These are phyloP conservation scores for Daldinia caldariorum DNA, from an alignment of 495 filamentous ascomycete genomes.

Conservation along the genomic window DNA sequence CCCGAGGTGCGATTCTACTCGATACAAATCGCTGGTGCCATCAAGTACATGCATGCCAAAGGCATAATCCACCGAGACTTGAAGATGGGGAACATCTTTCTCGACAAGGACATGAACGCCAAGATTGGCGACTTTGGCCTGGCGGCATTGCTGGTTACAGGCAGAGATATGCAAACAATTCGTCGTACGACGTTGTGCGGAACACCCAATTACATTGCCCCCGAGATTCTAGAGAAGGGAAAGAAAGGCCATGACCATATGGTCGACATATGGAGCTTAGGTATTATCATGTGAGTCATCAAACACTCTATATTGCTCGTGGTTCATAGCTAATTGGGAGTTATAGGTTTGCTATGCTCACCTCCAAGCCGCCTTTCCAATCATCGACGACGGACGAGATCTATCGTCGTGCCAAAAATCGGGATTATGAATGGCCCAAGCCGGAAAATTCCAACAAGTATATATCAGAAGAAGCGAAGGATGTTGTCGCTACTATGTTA, in stretches of 20 bases:
- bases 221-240: constrained; percentile 88
- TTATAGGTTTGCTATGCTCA: constrained; percentile 82
- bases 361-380: constrained; percentile 89
- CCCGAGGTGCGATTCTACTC: constrained; percentile 92
- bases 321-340: constrained; percentile 35
- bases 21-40: constrained; percentile 91
- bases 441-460: constrained; percentile 58
- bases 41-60: constrained; percentile 95
- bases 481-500: constrained; percentile 78
- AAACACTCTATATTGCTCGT: neutral
- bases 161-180: constrained; percentile 78
- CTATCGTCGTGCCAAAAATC: constrained; percentile 75
- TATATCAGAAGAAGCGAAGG: constrained; percentile 73
- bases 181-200: constrained; percentile 92
- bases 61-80: constrained; percentile 96
- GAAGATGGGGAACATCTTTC: constrained; percentile 97
- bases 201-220: constrained; percentile 98
- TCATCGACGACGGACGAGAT: constrained; percentile 87
- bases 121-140: constrained; percentile 98
- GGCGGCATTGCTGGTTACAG: constrained; percentile 88
- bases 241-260: constrained; percentile 88
- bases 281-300: constrained; percentile 84
- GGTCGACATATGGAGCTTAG: constrained; percentile 96
- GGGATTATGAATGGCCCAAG: constrained; percentile 81
- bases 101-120: constrained; percentile 95